phyloP scores from a whole-genome alignment of 805 yeast genomes.

The Cyberlindnera euphorbiiphila region DNA sequence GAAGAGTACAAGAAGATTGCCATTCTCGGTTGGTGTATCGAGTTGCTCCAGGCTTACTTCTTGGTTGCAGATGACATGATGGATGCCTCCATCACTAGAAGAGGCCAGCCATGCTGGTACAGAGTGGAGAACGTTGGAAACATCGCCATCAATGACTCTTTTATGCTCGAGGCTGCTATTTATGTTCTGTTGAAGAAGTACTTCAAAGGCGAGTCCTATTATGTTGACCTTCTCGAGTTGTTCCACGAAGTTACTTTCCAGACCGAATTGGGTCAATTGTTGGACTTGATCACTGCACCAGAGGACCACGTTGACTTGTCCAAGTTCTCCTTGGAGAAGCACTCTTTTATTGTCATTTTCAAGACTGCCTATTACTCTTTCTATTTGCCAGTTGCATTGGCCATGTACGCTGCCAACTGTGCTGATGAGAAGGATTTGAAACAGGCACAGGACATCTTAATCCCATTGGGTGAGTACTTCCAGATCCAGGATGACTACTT shows the following conservation, averaged over 20 bases:
- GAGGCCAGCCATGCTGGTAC: conserved; percentile 99
- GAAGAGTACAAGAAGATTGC: conserved; percentile 83
- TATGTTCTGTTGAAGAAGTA: conserved; percentile 85
- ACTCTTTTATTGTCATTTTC: conserved; percentile 91
- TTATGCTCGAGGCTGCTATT: conserved; percentile 94
- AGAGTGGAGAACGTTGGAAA: conserved; percentile 73
- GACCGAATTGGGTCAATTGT: conserved; percentile 94
- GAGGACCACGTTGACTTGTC: conserved; percentile 88
- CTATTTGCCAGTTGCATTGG: conserved; percentile 95
- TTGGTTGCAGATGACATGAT: conserved; percentile 98
- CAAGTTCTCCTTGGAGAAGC: conserved; percentile 84
- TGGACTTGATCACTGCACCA: conserved; percentile 95
- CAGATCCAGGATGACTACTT: conserved; percentile 97
- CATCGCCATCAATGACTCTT: conserved; percentile 95
- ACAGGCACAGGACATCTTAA: conserved; percentile 82
- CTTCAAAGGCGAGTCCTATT: conserved; percentile 77
- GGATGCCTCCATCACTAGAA: conserved; percentile 94
- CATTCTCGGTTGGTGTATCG: conserved; percentile 92
- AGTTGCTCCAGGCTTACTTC: conserved; percentile 92
- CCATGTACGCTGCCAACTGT: conserved; percentile 89
- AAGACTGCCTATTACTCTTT: conserved; percentile 97
- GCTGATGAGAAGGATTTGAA: conserved; percentile 67
- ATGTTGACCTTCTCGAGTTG: conserved; percentile 84
- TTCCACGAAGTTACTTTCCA: conserved; percentile 97
- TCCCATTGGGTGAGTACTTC: conserved; percentile 97